Base-by-base conservation (phyloP, 192 early-diverging fungal genomes). In the Haplosporangium gracile region DNA sequence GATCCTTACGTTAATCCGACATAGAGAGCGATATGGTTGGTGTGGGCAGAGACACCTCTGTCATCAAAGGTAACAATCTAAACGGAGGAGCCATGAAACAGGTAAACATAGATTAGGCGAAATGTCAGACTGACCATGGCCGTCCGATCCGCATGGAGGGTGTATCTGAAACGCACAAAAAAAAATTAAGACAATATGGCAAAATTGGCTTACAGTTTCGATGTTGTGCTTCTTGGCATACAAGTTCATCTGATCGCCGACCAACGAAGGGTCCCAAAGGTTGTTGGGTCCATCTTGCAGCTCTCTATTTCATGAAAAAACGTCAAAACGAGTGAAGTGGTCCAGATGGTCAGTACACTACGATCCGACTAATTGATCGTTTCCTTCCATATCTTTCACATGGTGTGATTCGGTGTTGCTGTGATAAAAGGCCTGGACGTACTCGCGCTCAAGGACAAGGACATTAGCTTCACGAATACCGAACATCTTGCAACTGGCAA, bases 51-150 rank as follows among this genome's bases (percentile, higher is more conserved):
- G 47, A 99, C 92, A 2, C 98, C 98, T 34, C 91, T 82, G 11
- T 90, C 82, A 87, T 99, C 98, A 90, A 98, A 99, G 0, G 98
- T 99, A 32, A 98, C 92, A 29, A 98, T 91, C 92, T 93, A 90
- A 29, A 36, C n/a, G n/a, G 20, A 38, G 4, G 60, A 24, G 51
- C 32, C 36, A 36, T 36, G 36, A 36, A 47, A 9, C 29, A 22
- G 3, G 42, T 73, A 20, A 29, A 43, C n/a, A 51, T 29, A 29
- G 2, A 51, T 51, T 51, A 51, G 49, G 49, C 15, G 5, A 18
- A 26, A 24, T 2, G 39, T 15, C 63, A 36, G 24, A 11, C 11
- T 34, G 42, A 24, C 68, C 32, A 39, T 47, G 15, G n/a, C 20
- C 16, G n/a, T 57, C 24, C 43, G 10, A 76, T 69, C 26, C 60